These are phyloP conservation scores for Metschnikowia amazonensis DNA, from an alignment of 805 yeast species.

Conservation along the genomic window DNA sequence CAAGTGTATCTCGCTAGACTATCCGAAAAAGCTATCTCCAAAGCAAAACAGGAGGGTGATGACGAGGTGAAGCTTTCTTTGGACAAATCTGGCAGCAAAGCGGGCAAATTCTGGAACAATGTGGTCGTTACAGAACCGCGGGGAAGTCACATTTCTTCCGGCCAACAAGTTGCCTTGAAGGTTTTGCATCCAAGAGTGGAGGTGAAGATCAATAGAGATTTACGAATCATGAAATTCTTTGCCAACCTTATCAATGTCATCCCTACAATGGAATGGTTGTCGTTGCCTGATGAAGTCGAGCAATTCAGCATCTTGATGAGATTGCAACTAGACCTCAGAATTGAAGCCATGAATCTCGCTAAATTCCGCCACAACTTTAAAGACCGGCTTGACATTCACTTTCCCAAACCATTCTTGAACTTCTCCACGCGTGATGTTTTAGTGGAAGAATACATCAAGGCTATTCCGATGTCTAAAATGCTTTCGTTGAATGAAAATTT, in stretches of 20 bases:
- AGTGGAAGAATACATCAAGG: slow-evolving; percentile 82
- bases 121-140: slow-evolving; percentile 33
- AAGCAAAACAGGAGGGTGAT: slow-evolving; percentile 29
- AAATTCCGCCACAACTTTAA: slow-evolving; percentile 69
- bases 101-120: slow-evolving; percentile 26
- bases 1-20: slow-evolving; percentile 83
- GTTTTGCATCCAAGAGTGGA: slow-evolving; percentile 89
- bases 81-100: slow-evolving; percentile 8
- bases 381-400: slow-evolving; percentile 56
- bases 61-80: slow-evolving; percentile 14
- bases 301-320: slow-evolving; percentile 85
- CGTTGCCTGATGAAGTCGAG: slow-evolving; percentile 89
- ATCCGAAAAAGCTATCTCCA: slow-evolving; percentile 41
- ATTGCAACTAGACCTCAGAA: slow-evolving; percentile 81
- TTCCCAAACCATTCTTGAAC: slow-evolving; percentile 71
- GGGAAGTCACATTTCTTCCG: slow-evolving; percentile 32
- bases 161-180: slow-evolving; percentile 77
- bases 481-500: slow-evolving; percentile 45
- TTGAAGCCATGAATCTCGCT: slow-evolving; percentile 78
- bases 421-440: slow-evolving; percentile 67
- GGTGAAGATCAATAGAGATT: slow-evolving; percentile 68
- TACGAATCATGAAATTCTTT: slow-evolving; percentile 76
- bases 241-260: slow-evolving; percentile 65
- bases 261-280: slow-evolving; percentile 98
- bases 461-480: slow-evolving; percentile 74